Evolutionary conservation across 2,329 filamentous ascomycete species (phyloP).

Genomic region (Didymella glomerata): DNA sequence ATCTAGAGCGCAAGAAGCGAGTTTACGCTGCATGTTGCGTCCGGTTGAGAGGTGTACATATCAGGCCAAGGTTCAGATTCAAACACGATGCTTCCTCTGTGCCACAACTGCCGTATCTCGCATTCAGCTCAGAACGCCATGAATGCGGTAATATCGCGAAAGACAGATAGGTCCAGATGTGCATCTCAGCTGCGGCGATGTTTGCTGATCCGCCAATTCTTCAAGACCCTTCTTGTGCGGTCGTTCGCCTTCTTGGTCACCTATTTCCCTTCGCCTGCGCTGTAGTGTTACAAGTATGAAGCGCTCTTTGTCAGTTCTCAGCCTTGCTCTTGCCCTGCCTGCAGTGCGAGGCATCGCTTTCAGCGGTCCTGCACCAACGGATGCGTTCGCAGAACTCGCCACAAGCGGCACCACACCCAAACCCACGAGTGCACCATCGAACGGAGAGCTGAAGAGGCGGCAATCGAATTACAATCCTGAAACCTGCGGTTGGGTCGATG

Average conservation of each 20-base stretch:
- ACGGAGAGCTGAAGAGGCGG: constrained; percentile 29
- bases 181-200: neutral
- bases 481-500: constrained; percentile 41
- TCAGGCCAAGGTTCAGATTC: neutral
- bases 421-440: constrained; percentile 37
- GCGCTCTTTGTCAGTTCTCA: constrained; percentile 15
- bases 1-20: neutral
- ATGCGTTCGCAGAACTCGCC: constrained; percentile 18
- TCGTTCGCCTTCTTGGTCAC: neutral
- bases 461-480: constrained; percentile 24
- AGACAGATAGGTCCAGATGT: neutral
- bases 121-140: constrained; percentile 18
- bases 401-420: constrained; percentile 27
- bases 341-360: constrained; percentile 32
- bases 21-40: neutral
- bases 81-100: neutral
- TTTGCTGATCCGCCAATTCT: neutral
- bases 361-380: constrained; percentile 32
- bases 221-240: neutral
- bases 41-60: neutral
- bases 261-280: too few species aligned
- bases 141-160: constrained; percentile 3
- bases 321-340: constrained; percentile 28
- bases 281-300: constrained; percentile 12
- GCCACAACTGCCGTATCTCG: constrained; percentile 5